phyloP scores from a whole-genome alignment of 202 grass and related monocot genomes.

The Saccharum hybrid region DNA sequence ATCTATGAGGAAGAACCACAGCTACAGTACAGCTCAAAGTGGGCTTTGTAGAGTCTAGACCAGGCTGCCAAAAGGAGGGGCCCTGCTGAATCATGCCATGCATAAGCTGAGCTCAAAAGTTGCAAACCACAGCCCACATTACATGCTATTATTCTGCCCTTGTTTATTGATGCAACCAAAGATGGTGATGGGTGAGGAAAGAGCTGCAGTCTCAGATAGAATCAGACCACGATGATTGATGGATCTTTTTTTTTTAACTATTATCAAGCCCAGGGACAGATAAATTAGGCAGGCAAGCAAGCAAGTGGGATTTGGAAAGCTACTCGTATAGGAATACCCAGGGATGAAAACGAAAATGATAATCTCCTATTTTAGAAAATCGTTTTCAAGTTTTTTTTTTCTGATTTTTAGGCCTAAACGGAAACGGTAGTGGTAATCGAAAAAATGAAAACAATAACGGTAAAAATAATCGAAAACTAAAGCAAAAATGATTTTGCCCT shows the following conservation, averaged over 20 bases:
- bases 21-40: background rate
- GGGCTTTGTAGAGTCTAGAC: background rate
- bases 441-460: too few relatives aligned
- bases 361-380: too few relatives aligned
- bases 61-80: slow-evolving; percentile 8
- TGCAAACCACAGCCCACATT: background rate
- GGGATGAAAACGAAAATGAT: too few relatives aligned
- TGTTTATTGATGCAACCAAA: slow-evolving; percentile 30
- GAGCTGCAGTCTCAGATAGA: slow-evolving; percentile 22
- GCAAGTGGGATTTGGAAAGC: slow-evolving; percentile 1
- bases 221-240: background rate
- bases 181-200: background rate
- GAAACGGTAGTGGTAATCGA: too few relatives aligned
- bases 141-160: background rate
- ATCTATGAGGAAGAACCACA: background rate
- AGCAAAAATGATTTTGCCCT: too few relatives aligned
- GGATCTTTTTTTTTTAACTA: background rate
- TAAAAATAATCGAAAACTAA: too few relatives aligned
- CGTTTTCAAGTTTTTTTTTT: too few relatives aligned
- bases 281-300: background rate
- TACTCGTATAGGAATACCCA: background rate
- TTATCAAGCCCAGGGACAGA: background rate
- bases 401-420: too few relatives aligned
- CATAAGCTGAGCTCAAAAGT: slow-evolving; percentile 32
- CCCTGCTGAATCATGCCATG: slow-evolving; percentile 17